phyloP scores from a whole-genome alignment of 2,329 filamentous ascomycete species.

The Xenosphaeropsis pyriputrescens region DNA sequence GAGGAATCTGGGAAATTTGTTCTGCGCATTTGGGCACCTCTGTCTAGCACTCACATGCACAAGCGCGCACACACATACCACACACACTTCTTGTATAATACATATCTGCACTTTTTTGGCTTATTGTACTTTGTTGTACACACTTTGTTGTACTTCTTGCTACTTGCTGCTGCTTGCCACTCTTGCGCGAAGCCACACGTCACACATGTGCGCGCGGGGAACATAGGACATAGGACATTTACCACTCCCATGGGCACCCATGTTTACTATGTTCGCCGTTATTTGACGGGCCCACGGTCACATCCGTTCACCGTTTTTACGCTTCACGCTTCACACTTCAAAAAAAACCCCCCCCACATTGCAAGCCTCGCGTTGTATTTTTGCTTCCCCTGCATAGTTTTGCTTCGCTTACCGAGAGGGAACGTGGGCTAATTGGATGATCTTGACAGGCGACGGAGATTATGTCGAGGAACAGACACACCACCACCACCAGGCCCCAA shows the following conservation, averaged over 20 bases:
- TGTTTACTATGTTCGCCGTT: no score
- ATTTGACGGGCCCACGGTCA: no score
- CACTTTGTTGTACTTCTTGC: conserved; percentile 4
- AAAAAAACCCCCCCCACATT: no score
- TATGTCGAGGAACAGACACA: conserved; percentile 53
- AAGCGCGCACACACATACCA: no score
- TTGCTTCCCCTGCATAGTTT: conserved; percentile 1
- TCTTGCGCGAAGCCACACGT: conserved; percentile 1
- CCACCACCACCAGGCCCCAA: conserved; percentile 45
- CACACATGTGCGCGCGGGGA: not conserved
- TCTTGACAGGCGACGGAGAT: conserved; percentile 40
- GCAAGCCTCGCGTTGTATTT: no score
- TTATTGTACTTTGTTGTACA: not conserved
- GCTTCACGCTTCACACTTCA: no score
- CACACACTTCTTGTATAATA: conserved; percentile 18
- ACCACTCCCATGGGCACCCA: no score
- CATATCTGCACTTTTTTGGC: conserved; percentile 16
- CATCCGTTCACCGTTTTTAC: no score
- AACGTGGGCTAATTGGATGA: conserved; percentile 15
- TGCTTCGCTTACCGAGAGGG: conserved; percentile 1
- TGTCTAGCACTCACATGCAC: conserved; percentile 4
- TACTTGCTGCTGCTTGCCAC: conserved; percentile 9
- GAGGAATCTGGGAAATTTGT: conserved; percentile 5
- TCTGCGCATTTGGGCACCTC: conserved; percentile 6
- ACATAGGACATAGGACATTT: no score